A percentile compares a stretch with the other conserved stretches of the same genome.
These are phyloP conservation scores for Stellera chamaejasme DNA, from an alignment of 345 rosid species.

Conservation along the genomic window DNA sequence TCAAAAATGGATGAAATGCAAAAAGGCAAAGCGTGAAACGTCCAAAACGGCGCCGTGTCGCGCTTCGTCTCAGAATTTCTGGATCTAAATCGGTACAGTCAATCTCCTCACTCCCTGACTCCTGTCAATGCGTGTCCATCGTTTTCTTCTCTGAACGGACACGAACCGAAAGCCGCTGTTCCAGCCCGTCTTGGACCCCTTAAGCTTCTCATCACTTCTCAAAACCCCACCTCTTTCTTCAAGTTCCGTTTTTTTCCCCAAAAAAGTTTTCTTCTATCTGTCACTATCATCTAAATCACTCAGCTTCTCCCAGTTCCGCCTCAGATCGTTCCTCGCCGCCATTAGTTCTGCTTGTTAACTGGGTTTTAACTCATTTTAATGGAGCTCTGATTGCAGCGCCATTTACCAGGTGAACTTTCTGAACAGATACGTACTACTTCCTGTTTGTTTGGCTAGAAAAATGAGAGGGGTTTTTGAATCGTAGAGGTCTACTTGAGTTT, in stretches of 20 bases:
- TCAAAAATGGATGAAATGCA: too few relatives aligned
- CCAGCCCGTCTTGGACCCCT: slow-evolving; percentile 7
- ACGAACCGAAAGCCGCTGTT: slow-evolving; percentile 28
- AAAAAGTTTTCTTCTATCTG: slow-evolving; percentile 18
- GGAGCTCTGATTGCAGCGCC: slow-evolving; percentile 33
- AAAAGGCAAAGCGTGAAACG: too few relatives aligned
- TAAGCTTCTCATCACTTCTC: slow-evolving; percentile 4
- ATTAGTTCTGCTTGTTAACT: slow-evolving; percentile 4
- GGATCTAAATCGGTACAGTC: too few relatives aligned
- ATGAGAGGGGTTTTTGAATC: slow-evolving; percentile 2
- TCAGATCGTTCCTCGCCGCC: slow-evolving; percentile 23
- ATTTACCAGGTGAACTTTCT: slow-evolving; percentile 24
- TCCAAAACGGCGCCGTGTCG: too few relatives aligned
- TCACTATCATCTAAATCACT: slow-evolving; percentile 19
- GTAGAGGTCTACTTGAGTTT: slow-evolving; percentile 15
- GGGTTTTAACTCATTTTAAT: slow-evolving; percentile 16
- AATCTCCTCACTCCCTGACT: too few relatives aligned
- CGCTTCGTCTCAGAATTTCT: too few relatives aligned
- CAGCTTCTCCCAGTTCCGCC: not conserved
- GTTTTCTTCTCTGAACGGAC: too few relatives aligned
- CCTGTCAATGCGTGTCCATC: too few relatives aligned
- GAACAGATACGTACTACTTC: not conserved
- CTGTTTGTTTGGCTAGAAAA: slow-evolving; percentile 28
- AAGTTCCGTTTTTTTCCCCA: not conserved
- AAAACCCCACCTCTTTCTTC: slow-evolving; percentile 5